phyloP scores from a whole-genome alignment of 2,329 filamentous ascomycete genomes.

The Talaromyces amestolkiae region DNA sequence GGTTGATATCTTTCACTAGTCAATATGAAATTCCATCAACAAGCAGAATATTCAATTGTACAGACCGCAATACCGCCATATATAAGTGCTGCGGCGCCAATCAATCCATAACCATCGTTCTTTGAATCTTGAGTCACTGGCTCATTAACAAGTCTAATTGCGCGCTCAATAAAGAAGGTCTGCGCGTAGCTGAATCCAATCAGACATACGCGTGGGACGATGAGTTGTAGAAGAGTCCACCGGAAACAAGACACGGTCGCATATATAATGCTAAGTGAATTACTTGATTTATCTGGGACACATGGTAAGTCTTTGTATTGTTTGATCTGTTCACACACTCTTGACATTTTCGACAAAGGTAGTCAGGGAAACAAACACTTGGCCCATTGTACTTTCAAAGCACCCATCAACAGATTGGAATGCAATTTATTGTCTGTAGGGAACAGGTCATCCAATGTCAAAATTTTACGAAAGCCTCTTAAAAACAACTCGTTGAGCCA shows the following conservation, averaged over 20 bases:
- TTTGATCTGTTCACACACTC: too few relatives aligned
- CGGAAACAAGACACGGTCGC: conserved; percentile 21
- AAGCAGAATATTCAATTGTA: too few relatives aligned
- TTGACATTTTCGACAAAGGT: too few relatives aligned
- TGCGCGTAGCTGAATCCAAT: conserved; percentile 39
- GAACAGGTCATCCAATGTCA: conserved; percentile 44
- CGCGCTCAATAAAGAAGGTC: conserved; percentile 38
- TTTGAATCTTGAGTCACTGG: conserved; percentile 28
- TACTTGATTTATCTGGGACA: conserved; percentile 3
- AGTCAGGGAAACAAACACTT: neutral
- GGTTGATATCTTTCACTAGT: conserved; percentile 33
- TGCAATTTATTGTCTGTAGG: conserved; percentile 45
- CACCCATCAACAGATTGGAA: conserved; percentile 20
- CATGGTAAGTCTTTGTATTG: too few relatives aligned
- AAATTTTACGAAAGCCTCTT: conserved; percentile 42
- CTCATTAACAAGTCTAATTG: conserved; percentile 33
- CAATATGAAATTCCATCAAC: neutral
- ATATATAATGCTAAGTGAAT: conserved; percentile 2
- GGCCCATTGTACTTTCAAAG: neutral
- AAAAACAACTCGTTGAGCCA: conserved; percentile 51
- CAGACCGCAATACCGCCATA: conserved; percentile 33
- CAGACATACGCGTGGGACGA: conserved; percentile 32
- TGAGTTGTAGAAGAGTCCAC: conserved; percentile 31
- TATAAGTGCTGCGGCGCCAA: conserved; percentile 44
- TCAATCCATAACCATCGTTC: conserved; percentile 43